phyloP scores from a whole-genome alignment of 2,329 filamentous ascomycete species.

The Talaromyces marneffei region DNA sequence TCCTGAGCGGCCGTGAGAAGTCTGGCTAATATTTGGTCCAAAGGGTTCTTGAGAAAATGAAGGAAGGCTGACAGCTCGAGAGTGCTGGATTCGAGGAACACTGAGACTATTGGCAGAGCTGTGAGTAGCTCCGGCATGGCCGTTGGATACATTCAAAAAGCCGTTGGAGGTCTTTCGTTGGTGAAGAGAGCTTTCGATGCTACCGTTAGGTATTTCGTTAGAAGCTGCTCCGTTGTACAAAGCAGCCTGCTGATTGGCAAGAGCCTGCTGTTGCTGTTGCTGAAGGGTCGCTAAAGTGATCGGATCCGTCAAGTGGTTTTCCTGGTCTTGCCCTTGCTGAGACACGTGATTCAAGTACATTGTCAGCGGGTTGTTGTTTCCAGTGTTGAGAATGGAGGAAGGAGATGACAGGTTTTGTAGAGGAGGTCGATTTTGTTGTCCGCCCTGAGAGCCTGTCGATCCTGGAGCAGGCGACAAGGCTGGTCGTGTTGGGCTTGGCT shows the following conservation, averaged over 20 bases:
- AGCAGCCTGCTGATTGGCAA: slow-evolving; percentile 70
- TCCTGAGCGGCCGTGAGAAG: slow-evolving; percentile 30
- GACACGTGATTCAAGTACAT: slow-evolving; percentile 82
- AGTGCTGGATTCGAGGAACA: slow-evolving; percentile 56
- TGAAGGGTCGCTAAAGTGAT: slow-evolving; percentile 42
- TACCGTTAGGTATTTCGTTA: slow-evolving; percentile 53
- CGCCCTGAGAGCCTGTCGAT: slow-evolving; percentile 50
- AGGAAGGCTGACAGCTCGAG: slow-evolving; percentile 83
- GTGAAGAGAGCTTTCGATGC: slow-evolving; percentile 43
- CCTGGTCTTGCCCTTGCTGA: slow-evolving; percentile 61
- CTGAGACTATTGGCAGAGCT: slow-evolving; percentile 50
- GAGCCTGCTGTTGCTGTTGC: slow-evolving; percentile 59
- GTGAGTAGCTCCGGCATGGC: slow-evolving; percentile 66
- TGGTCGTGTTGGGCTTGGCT: slow-evolving; percentile 56
- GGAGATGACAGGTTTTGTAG: slow-evolving; percentile 53
- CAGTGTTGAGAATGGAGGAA: slow-evolving; percentile 70
- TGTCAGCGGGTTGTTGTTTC: slow-evolving; percentile 78
- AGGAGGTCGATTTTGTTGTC: slow-evolving; percentile 51
- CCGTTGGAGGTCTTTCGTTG: slow-evolving; percentile 62
- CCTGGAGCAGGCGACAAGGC: slow-evolving; percentile 50
- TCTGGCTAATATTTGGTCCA: slow-evolving; percentile 36
- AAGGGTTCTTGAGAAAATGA: slow-evolving; percentile 59
- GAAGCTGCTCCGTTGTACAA: slow-evolving; percentile 72
- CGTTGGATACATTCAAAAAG: slow-evolving; percentile 48
- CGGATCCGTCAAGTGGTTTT: slow-evolving; percentile 40